Evolutionary conservation across 2,329 filamentous ascomycete species (phyloP).

Genomic region (Sporothrix brunneoviolacea): DNA sequence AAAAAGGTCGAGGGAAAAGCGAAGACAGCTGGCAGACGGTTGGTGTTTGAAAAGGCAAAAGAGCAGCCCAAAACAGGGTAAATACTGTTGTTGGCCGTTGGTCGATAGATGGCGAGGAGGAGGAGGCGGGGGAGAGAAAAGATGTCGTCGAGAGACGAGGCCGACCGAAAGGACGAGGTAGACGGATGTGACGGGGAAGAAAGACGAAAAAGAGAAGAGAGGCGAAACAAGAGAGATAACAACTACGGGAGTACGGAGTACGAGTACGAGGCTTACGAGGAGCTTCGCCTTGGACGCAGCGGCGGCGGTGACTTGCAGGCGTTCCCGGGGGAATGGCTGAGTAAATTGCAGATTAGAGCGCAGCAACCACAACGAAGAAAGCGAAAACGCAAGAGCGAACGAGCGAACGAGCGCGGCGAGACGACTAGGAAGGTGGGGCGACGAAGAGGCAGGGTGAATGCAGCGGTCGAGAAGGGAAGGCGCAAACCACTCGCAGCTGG

Average conservation of each 20-base stretch:
- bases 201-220: background rate
- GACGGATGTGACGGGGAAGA: background rate
- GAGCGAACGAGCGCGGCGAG: background rate
- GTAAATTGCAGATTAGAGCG: background rate
- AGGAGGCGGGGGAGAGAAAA: background rate
- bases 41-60: too few species aligned
- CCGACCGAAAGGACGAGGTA: background rate
- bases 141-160: too few species aligned
- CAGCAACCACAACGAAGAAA: background rate
- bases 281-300: background rate
- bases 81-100: too few species aligned
- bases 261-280: slow-evolving; percentile 6
- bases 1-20: background rate
- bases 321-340: slow-evolving; percentile 10
- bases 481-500: slow-evolving; percentile 7
- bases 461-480: slow-evolving; percentile 12
- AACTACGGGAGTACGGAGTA: background rate
- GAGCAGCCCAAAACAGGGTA: too few species aligned
- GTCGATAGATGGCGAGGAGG: background rate
- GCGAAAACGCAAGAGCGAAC: background rate
- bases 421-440: slow-evolving; percentile 6
- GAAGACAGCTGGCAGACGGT: background rate
- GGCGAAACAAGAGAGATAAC: background rate
- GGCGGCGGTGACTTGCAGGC: slow-evolving; percentile 6
- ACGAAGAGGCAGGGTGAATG: background rate